Percentiles rank a stretch among this genome's conserved stretches.
Conservation (phyloP, 129 eudicot genomes). For the Flaveria robusta region DNA sequence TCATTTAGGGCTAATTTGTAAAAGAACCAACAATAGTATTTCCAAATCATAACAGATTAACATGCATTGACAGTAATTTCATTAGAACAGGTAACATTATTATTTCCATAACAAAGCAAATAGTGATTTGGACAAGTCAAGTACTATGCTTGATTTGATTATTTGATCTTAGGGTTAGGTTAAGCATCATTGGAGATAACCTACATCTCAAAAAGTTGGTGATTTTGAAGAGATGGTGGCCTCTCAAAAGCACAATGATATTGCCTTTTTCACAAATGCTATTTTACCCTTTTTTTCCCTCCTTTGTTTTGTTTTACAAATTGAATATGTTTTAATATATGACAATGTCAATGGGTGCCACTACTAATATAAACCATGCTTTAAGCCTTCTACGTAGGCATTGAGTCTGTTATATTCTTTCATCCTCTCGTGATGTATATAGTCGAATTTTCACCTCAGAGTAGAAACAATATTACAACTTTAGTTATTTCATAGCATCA, state of each 20-base stretch:
- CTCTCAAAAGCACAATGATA: conserved; percentile 2
- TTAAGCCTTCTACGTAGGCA: background rate
- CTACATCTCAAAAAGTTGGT: background rate
- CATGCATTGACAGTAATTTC: background rate
- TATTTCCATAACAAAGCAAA: background rate
- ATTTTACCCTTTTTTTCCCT: background rate
- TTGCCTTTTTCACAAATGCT: background rate
- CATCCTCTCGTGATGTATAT: background rate
- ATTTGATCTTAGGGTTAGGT: background rate
- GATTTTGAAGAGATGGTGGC: background rate
- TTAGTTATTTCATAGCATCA: conserved; percentile 10
- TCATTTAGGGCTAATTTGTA: background rate
- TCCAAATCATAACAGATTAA: too few relatives aligned
- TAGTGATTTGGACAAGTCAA: background rate
- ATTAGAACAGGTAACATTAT: background rate
- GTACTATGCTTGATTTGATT: conserved; percentile 7
- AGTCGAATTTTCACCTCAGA: conserved; percentile 15
- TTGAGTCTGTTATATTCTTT: too few relatives aligned
- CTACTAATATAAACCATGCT: background rate
- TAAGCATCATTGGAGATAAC: conserved; percentile 17
- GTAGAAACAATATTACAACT: background rate
- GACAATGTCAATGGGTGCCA: background rate
- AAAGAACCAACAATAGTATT: background rate
- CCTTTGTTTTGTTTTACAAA: background rate
- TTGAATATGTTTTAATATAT: background rate